Evolutionary conservation across 352 stramenopile species (phyloP).

Genomic region (Phytophthora pistaciae): DNA sequence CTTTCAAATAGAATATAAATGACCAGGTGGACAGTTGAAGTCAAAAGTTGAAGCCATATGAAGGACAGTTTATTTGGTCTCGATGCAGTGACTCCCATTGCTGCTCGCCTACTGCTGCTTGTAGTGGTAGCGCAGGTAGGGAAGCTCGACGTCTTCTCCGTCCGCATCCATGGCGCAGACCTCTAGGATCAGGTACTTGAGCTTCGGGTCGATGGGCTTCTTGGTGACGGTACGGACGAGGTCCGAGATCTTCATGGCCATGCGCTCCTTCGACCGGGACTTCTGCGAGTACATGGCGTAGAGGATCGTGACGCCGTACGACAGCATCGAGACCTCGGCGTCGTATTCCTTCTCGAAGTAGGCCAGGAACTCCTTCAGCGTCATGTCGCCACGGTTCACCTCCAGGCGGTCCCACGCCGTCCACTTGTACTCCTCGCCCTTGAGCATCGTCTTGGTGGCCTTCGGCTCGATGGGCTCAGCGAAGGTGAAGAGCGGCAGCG

Average conservation of each 20-base stretch:
- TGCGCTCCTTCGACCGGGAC: constrained; percentile 93
- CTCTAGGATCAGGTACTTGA: constrained; percentile 97
- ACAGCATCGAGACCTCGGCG: constrained; percentile 98
- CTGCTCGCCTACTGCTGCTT: constrained; percentile 43
- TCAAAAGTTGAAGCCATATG: neutral
- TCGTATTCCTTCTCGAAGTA: constrained; percentile 97
- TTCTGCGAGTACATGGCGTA: constrained; percentile 92
- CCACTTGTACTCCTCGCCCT: constrained; percentile 97
- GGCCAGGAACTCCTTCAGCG: constrained; percentile 95
- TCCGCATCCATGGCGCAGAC: constrained; percentile 97
- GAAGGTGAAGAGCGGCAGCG: constrained; percentile 98
- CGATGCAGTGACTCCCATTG: no score
- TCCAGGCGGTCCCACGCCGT: constrained; percentile 98
- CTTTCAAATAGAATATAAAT: neutral
- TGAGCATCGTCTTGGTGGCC: constrained; percentile 93
- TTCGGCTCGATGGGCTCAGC: constrained; percentile 96
- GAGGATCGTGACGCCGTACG: constrained; percentile 94
- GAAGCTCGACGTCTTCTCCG: constrained; percentile 96
- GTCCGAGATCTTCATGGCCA: constrained; percentile 97
- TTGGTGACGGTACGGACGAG: constrained; percentile 97
- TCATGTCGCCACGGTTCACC: constrained; percentile 96
- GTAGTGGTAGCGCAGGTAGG: constrained; percentile 94
- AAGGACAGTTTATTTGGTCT: neutral
- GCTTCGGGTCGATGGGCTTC: constrained; percentile 94
- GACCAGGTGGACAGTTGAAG: constrained; percentile 9